A percentile compares a stretch with the other conserved stretches of the same genome.
Evolutionary conservation across 345 rosid species (phyloP).

Genomic region (Zanthoxylum bungeanum): DNA sequence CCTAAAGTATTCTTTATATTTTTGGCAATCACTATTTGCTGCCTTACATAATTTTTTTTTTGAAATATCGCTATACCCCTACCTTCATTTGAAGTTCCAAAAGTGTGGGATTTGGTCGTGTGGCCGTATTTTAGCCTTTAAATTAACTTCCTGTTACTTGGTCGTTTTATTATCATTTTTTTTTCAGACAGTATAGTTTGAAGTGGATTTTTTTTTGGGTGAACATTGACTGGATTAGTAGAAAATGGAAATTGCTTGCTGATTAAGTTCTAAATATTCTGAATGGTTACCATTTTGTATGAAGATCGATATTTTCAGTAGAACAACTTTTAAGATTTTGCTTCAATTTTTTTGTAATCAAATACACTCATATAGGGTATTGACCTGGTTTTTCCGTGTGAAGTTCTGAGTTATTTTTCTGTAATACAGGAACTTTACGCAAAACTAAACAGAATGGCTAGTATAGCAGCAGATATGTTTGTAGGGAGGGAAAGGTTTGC

Average conservation of each 20-base stretch:
- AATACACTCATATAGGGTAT: not conserved
- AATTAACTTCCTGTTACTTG: not conserved
- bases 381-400: not conserved
- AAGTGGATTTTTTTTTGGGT: not conserved
- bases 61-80: not conserved
- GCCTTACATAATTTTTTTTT: too few relatives aligned
- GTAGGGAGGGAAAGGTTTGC: slow-evolving; percentile 96
- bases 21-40: not conserved
- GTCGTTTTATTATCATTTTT: not conserved
- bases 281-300: not conserved
- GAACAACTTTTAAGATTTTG: not conserved
- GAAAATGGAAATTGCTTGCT: not conserved
- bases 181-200: not conserved
- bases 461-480: slow-evolving; percentile 95
- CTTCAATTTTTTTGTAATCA: not conserved
- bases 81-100: not conserved
- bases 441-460: slow-evolving; percentile 78
- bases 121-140: not conserved
- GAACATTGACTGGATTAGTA: not conserved
- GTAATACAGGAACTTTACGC: slow-evolving; percentile 75
- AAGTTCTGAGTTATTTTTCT: slow-evolving; percentile 14
- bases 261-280: slow-evolving; percentile 5
- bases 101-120: not conserved
- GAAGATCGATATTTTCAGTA: not conserved
- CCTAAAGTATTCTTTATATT: too few relatives aligned